phyloP scores from a whole-genome alignment of 768 basidiomycete species.

The Lyophyllum atratum region DNA sequence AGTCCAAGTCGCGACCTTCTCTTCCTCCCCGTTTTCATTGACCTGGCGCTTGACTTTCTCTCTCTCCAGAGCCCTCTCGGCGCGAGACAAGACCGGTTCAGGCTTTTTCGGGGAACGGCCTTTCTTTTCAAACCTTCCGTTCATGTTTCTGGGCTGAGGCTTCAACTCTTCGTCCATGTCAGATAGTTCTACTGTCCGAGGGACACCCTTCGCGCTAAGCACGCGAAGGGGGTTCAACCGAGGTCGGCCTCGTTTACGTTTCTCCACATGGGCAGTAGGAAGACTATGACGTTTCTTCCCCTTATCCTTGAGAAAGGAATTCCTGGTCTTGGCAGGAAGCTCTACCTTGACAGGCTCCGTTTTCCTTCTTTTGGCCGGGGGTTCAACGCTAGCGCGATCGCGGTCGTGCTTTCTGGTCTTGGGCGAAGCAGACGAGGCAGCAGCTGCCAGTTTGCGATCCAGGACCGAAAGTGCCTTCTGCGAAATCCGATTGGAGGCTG shows the following conservation, averaged over 20 bases:
- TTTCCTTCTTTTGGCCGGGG: conserved; percentile 52
- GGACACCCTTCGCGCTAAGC: not conserved
- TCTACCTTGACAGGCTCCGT: conserved; percentile 35
- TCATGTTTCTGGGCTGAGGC: conserved; percentile 60
- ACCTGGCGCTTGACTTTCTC: conserved; percentile 32
- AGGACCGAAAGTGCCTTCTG: conserved; percentile 50
- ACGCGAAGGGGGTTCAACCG: conserved; percentile 29
- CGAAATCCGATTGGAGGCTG: conserved; percentile 47
- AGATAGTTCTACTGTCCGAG: not conserved
- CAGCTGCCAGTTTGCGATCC: conserved; percentile 56
- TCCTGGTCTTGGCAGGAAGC: conserved; percentile 23
- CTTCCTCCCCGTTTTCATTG: conserved; percentile 21
- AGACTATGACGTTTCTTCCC: conserved; percentile 17
- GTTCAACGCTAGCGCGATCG: conserved; percentile 34
- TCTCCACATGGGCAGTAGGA: conserved; percentile 19
- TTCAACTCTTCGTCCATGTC: conserved; percentile 27
- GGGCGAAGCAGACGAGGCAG: conserved; percentile 29
- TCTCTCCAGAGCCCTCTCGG: conserved; percentile 42
- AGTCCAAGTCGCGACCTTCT: conserved; percentile 9
- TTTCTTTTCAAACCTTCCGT: conserved; percentile 72
- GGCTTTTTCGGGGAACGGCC: conserved; percentile 41
- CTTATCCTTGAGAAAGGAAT: conserved; percentile 9
- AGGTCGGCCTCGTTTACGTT: conserved; percentile 45
- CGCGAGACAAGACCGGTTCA: conserved; percentile 26
- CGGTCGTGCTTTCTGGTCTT: conserved; percentile 32